Base-by-base conservation (phyloP, 2,329 filamentous ascomycete species). In the Botrytis paeoniae region DNA sequence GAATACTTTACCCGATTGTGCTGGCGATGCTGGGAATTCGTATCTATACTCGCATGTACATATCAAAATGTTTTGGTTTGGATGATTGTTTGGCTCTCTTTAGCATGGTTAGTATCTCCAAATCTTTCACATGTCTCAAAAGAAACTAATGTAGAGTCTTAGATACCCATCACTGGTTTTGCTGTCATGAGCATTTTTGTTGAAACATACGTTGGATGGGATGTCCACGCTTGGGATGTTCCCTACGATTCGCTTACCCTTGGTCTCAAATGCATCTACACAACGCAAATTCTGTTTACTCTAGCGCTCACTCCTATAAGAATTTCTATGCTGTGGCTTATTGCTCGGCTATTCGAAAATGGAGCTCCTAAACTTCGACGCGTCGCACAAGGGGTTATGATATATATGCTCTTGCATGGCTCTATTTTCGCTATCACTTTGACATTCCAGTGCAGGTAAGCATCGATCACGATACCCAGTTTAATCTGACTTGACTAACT, bases 381-480 rank as follows among this genome's bases (percentile, higher is more conserved):
- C 29, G 45, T 65, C 35, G 45, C 62, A 48, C 32, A 35, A 9
- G 62, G 41, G 14, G 18, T 48, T 65, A 32, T 48, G 62, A 35
- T 65, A 65, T 65, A 65, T 12, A 25, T 48, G 20, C 8, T 65
- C 20, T 7, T 65, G 7, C 62, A 65, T 20, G 29, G 41, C 41
- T 25, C 62, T 12, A 65, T 65, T 29, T 65, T 65, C 29, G 32
- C 22, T 16, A 48, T 45, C 5, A 65, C 62, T 48, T 32, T 65
- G 29, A 48, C 32, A 48, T 48, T 65, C 20, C 62, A 35, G 25
- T 65, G 62, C 62, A 65, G 62, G 62, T 65, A 20, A 48, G 62
- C 41, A 48, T 48, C 10, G 29, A 48, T 3, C 20, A 35, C 5
- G 12, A 48, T 16, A 25, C 29, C 1, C 8, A 48, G 32, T 35